Conservation (phyloP, 495 filamentous ascomycete genomes). For the Penicillium soppii region DNA sequence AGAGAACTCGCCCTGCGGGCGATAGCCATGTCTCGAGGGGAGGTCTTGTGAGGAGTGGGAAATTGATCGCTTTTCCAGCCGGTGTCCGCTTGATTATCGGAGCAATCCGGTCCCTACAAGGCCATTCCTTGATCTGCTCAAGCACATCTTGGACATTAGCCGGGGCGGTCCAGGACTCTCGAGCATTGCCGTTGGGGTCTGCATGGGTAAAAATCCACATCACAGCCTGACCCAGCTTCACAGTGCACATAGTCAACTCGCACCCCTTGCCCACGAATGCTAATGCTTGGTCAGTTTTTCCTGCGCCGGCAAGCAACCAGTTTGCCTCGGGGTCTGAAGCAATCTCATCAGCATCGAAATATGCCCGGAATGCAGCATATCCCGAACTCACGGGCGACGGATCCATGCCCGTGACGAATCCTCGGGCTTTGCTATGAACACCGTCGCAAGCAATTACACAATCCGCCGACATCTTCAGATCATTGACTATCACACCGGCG, state of each 20-base stretch:
- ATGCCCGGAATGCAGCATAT: conserved; percentile 1
- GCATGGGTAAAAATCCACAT: conserved; percentile 1
- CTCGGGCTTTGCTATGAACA: conserved; percentile 20
- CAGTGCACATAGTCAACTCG: conserved; percentile 2
- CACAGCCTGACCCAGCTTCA: not conserved
- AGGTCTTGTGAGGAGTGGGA: conserved; percentile 45
- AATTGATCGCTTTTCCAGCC: not conserved
- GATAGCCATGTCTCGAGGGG: conserved; percentile 49
- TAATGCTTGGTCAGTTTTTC: not conserved
- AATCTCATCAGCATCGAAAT: not conserved
- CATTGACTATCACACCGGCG: conserved; percentile 12
- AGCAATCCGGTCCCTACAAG: not conserved
- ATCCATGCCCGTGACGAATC: conserved; percentile 30
- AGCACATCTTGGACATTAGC: conserved; percentile 3
- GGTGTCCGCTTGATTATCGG: not conserved
- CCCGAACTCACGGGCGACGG: not conserved
- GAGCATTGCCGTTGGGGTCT: not conserved
- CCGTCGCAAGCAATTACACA: conserved; percentile 44
- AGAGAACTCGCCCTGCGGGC: conserved; percentile 50
- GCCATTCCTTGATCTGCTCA: not conserved
- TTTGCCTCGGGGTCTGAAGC: not conserved
- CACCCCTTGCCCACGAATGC: conserved; percentile 4
- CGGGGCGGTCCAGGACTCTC: not conserved
- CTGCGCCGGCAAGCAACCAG: conserved; percentile 4
- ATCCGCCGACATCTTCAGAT: conserved; percentile 3